Evolutionary conservation across 2,329 filamentous ascomycete species (phyloP).

Genomic region (Lachnellula subtilissima): DNA sequence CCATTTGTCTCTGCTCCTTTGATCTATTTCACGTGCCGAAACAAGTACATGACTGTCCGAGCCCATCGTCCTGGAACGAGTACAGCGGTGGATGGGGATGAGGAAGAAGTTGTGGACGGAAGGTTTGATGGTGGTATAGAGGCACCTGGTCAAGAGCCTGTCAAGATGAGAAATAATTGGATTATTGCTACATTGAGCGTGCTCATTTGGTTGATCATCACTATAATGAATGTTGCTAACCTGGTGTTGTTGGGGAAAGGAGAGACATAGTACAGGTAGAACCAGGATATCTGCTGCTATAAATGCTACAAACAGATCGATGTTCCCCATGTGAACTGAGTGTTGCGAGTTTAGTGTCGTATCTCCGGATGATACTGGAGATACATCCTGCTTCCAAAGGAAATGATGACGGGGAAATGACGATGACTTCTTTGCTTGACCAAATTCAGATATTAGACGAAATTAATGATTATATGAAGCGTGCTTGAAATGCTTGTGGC

Average conservation of each 20-base stretch:
- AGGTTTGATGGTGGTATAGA: conserved; percentile 5
- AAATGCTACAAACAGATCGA: not conserved
- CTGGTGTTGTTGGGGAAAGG: conserved; percentile 58
- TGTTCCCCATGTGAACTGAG: no score
- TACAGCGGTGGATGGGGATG: conserved; percentile 10
- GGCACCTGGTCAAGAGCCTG: conserved; percentile 8
- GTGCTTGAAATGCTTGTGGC: not conserved
- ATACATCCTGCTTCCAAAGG: not conserved
- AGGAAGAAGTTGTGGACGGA: conserved; percentile 27
- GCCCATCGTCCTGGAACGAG: not conserved
- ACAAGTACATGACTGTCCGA: conserved; percentile 66
- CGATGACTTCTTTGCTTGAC: no score
- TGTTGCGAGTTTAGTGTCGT: no score
- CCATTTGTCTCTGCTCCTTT: conserved; percentile 80
- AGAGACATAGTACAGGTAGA: conserved; percentile 1
- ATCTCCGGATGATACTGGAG: not conserved
- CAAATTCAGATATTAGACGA: no score
- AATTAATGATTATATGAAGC: not conserved
- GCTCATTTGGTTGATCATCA: conserved; percentile 68
- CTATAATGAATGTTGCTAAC: conserved; percentile 74
- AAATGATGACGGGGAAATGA: not conserved
- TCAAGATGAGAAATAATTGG: conserved; percentile 67
- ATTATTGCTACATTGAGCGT: conserved; percentile 53
- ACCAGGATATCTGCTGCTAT: not conserved
- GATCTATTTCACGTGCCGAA: conserved; percentile 77